Evolutionary conservation across 352 stramenopile species (phyloP).

Genomic region (Lagenidium sp.): DNA sequence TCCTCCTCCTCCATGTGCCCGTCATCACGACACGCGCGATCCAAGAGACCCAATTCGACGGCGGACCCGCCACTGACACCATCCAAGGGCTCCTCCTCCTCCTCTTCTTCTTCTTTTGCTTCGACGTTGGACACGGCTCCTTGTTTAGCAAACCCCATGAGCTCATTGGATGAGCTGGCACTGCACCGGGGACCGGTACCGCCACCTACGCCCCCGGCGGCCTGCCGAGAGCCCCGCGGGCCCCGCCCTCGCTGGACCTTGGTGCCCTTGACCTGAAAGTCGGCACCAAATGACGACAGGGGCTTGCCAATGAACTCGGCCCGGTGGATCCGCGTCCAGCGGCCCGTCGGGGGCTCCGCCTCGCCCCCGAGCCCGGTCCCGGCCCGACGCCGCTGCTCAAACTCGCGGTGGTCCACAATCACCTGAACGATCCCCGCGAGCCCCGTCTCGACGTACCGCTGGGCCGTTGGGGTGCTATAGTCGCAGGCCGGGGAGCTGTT

Average conservation of each 20-base stretch:
- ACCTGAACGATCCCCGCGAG: constrained; percentile 85
- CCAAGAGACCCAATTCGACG: not conserved
- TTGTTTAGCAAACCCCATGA: too few relatives aligned
- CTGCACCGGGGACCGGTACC: too few relatives aligned
- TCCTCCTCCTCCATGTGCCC: not conserved
- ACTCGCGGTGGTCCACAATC: constrained; percentile 80
- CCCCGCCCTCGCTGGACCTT: constrained; percentile 29
- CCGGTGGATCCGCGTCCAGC: constrained; percentile 56
- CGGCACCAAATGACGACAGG: constrained; percentile 45
- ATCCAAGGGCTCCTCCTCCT: not conserved
- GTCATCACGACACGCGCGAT: not conserved
- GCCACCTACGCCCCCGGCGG: too few relatives aligned
- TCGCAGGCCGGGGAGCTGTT: constrained; percentile 91
- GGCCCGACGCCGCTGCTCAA: constrained; percentile 35
- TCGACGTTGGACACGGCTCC: too few relatives aligned
- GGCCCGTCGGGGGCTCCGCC: constrained; percentile 41
- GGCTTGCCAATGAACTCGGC: constrained; percentile 58
- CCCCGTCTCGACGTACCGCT: constrained; percentile 81
- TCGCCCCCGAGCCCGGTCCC: not conserved
- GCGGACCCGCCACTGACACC: not conserved
- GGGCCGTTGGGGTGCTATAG: constrained; percentile 88
- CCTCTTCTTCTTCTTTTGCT: not conserved
- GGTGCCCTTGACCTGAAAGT: constrained; percentile 57
- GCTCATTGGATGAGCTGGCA: too few relatives aligned
- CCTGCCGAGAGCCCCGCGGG: too few relatives aligned